Conservation (phyloP, 2,329 filamentous ascomycete genomes). For the Cladosporium austrohemisphaericum region DNA sequence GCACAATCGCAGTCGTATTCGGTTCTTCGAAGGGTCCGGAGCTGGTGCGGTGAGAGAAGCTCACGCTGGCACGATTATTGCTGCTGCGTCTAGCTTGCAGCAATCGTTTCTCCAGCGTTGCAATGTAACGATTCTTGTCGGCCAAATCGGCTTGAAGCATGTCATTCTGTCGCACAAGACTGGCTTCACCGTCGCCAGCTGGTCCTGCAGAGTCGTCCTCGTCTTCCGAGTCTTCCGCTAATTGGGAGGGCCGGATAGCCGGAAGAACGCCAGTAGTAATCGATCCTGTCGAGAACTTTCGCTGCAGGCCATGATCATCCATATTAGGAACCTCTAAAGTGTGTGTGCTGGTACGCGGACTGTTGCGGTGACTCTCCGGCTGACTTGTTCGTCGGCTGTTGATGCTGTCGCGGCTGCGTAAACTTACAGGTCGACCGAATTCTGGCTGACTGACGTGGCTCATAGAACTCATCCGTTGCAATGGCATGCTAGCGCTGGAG, state of each 20-base stretch:
- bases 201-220: slow-evolving; percentile 60
- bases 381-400: slow-evolving; percentile 25
- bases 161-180: slow-evolving; percentile 76
- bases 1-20: slow-evolving; percentile 65
- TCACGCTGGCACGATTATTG: slow-evolving; percentile 79
- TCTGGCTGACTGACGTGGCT: slow-evolving; percentile 34
- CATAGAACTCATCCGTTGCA: slow-evolving; percentile 34
- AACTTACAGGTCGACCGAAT: slow-evolving; percentile 30
- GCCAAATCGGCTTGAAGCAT: slow-evolving; percentile 90
- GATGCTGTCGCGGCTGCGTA: slow-evolving; percentile 28
- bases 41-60: slow-evolving; percentile 51
- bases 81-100: slow-evolving; percentile 87
- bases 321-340: slow-evolving; percentile 39
- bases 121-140: slow-evolving; percentile 97
- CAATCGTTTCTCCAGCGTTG: slow-evolving; percentile 85
- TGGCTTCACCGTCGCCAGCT: slow-evolving; percentile 81
- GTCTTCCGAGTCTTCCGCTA: slow-evolving; percentile 35
- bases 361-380: slow-evolving; percentile 20
- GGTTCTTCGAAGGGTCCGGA: slow-evolving; percentile 59
- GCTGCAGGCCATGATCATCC: slow-evolving; percentile 25
- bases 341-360: slow-evolving; percentile 1
- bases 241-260: slow-evolving; percentile 26
- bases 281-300: slow-evolving; percentile 29
- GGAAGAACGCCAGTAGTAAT: slow-evolving; percentile 31
- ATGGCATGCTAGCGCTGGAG: slow-evolving; percentile 38